phyloP scores from a whole-genome alignment of 352 stramenopile genomes.

The Pythium myriotylum region DNA sequence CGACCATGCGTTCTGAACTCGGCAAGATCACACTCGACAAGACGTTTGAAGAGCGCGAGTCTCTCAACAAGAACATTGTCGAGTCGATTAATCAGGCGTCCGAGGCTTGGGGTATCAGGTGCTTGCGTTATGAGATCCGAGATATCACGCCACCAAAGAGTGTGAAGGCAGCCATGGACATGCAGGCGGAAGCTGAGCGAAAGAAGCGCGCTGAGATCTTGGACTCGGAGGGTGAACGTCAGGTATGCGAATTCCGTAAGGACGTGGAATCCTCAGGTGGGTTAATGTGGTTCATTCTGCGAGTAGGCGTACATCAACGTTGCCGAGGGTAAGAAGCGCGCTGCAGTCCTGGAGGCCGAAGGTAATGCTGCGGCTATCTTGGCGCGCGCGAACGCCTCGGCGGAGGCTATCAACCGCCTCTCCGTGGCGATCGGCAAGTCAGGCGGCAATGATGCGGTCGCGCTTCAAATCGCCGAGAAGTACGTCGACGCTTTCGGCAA shows the following conservation, averaged over 20 bases:
- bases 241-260: conserved; percentile 28
- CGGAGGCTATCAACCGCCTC: conserved; percentile 76
- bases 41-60: conserved; percentile 93
- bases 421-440: conserved; percentile 66
- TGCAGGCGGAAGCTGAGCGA: conserved; percentile 91
- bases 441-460: conserved; percentile 80
- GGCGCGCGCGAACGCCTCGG: conserved; percentile 79
- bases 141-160: conserved; percentile 87
- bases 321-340: conserved; percentile 89
- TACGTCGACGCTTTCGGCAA: conserved; percentile 92
- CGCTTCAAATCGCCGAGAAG: conserved; percentile 90
- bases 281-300: not conserved
- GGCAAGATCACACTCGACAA: conserved; percentile 94
- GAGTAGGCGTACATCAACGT: conserved; percentile 87
- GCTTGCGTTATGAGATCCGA: conserved; percentile 91
- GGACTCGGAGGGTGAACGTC: conserved; percentile 88
- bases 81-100: conserved; percentile 91
- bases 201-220: conserved; percentile 92
- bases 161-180: conserved; percentile 91
- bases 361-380: conserved; percentile 86
- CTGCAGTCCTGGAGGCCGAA: conserved; percentile 83
- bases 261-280: too few species aligned
- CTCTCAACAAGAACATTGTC: conserved; percentile 91
- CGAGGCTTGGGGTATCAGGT: conserved; percentile 90
- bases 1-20: conserved; percentile 91